These are phyloP conservation scores for Metschnikowia baotianmanensis DNA, from an alignment of 805 yeast species.

Conservation along the genomic window DNA sequence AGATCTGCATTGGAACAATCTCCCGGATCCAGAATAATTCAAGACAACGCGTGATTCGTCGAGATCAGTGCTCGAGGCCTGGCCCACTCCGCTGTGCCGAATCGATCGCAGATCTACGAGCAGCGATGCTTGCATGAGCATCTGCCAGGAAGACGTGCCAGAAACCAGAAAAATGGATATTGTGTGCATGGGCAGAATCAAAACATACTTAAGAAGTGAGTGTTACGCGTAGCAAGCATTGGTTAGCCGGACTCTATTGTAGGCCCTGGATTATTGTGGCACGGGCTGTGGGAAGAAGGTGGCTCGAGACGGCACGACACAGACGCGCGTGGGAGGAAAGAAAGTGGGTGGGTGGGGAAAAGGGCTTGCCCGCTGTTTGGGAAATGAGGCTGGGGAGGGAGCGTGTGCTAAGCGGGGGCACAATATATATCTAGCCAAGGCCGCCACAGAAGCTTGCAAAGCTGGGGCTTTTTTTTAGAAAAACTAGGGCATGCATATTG, in stretches of 20 bases:
- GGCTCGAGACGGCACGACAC: neutral
- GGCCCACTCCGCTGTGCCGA: too few species aligned
- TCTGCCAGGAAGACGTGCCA: too few species aligned
- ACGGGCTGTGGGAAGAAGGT: neutral
- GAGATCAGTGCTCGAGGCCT: too few species aligned
- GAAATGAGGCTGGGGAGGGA: neutral
- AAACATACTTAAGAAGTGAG: neutral
- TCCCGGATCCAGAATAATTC: too few species aligned
- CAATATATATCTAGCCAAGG: conserved; percentile 1
- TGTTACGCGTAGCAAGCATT: neutral
- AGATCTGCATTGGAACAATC: too few species aligned
- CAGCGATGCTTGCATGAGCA: too few species aligned
- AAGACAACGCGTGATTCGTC: too few species aligned
- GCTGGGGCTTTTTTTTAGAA: neutral
- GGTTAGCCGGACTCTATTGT: neutral
- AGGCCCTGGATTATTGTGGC: neutral
- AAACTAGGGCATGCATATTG: conserved; percentile 7
- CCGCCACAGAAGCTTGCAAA: neutral
- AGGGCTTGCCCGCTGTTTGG: neutral
- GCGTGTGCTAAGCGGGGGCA: neutral
- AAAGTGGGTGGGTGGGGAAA: neutral
- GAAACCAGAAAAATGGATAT: too few species aligned
- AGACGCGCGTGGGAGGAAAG: neutral
- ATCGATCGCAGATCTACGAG: too few species aligned
- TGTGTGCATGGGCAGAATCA: too few species aligned